phyloP scores from a whole-genome alignment of 2,329 filamentous ascomycete species.

The Phoma herbarum region DNA sequence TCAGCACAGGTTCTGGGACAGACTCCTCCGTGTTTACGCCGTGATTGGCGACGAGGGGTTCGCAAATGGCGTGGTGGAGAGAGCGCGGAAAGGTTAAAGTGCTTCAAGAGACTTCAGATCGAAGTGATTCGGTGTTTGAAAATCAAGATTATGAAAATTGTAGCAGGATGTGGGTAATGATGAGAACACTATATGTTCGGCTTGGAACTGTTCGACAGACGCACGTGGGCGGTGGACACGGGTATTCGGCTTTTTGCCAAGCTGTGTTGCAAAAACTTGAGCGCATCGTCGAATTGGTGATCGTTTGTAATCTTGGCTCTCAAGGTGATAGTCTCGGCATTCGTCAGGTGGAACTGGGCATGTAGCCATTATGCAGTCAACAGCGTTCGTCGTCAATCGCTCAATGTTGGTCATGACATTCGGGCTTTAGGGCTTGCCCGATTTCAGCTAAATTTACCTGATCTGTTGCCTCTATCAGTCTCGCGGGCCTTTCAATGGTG shows the following conservation, averaged over 20 bases:
- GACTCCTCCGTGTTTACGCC: constrained; percentile 40
- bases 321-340: not conserved
- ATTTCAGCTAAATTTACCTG: not conserved
- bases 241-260: constrained; percentile 17
- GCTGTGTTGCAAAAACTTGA: constrained; percentile 4
- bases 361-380: not conserved
- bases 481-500: not conserved
- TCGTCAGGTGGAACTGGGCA: not conserved
- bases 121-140: not conserved
- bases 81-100: not conserved
- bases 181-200: not conserved
- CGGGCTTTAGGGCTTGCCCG: not conserved
- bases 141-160: not conserved
- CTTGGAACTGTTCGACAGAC: not conserved
- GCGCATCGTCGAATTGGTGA: constrained; percentile 3
- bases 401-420: not conserved
- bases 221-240: constrained; percentile 6
- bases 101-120: too few relatives aligned
- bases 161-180: not conserved
- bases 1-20: constrained; percentile 42
- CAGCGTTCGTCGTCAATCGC: not conserved
- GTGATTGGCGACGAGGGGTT: constrained; percentile 33
- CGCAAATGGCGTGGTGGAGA: not conserved
- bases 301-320: constrained; percentile 8
- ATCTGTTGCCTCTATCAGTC: not conserved